phyloP scores from a whole-genome alignment of 2,329 filamentous ascomycete genomes.

The Fonsecaea nubica region DNA sequence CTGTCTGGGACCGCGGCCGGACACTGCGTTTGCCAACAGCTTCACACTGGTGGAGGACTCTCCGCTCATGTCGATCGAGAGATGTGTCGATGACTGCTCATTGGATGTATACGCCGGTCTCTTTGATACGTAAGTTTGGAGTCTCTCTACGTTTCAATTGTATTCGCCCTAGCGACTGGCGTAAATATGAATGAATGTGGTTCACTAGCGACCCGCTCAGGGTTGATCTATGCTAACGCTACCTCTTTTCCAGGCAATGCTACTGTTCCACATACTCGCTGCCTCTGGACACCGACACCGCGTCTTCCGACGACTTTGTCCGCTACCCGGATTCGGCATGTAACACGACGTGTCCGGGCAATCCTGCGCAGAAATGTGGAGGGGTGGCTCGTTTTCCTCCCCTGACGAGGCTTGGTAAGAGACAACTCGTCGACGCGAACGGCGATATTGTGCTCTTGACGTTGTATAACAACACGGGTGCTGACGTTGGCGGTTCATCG shows the following conservation, averaged over 20 bases:
- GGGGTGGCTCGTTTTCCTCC: constrained; percentile 19
- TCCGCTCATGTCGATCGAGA: constrained; percentile 29
- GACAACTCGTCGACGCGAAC: constrained; percentile 23
- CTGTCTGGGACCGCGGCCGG: constrained; percentile 31
- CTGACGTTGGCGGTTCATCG: neutral
- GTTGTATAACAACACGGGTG: constrained; percentile 34
- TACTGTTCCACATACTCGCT: constrained; percentile 25
- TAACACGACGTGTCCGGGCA: constrained; percentile 33
- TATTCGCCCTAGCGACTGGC: neutral
- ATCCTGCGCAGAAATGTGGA: constrained; percentile 32
- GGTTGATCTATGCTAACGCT: neutral
- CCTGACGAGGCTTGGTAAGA: neutral
- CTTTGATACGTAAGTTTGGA: constrained; percentile 29
- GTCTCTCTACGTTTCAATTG: neutral
- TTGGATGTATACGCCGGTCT: constrained; percentile 19
- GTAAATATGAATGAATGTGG: too few species aligned
- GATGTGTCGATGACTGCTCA: constrained; percentile 29
- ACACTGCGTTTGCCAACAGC: constrained; percentile 25
- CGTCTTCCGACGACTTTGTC: constrained; percentile 20
- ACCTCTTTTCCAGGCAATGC: constrained; percentile 21
- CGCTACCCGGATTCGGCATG: constrained; percentile 34
- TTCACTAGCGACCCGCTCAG: neutral
- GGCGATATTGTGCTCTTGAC: constrained; percentile 28
- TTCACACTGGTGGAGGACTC: constrained; percentile 29
- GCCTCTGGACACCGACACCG: neutral